These are phyloP conservation scores for Piper longum DNA, from an alignment of 164 flowering plant genomes.

Conservation along the genomic window DNA sequence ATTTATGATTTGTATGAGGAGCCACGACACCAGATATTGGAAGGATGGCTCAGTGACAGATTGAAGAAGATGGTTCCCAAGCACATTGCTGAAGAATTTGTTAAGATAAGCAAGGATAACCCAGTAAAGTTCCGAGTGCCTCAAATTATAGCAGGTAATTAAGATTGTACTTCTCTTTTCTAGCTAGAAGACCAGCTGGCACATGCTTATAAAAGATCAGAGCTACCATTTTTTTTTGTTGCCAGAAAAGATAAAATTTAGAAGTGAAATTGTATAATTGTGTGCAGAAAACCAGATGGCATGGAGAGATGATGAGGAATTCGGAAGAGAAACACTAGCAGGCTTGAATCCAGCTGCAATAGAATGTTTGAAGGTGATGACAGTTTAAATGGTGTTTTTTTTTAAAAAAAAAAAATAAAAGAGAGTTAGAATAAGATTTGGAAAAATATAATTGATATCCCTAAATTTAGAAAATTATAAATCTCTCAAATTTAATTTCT, in stretches of 20 bases:
- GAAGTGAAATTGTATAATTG: not conserved
- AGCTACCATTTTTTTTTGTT: too few species aligned
- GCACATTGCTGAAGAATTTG: conserved; percentile 19
- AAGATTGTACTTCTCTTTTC: not conserved
- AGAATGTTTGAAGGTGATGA: conserved; percentile 33
- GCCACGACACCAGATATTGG: conserved; percentile 1
- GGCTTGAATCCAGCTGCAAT: conserved; percentile 65
- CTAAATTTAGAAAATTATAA: too few species aligned
- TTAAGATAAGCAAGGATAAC: conserved; percentile 24
- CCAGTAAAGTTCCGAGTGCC: conserved; percentile 50
- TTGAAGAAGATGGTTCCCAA: conserved; percentile 27
- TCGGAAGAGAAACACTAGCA: conserved; percentile 77
- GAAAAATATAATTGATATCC: not conserved
- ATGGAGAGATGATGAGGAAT: conserved; percentile 84
- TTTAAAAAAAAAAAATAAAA: too few species aligned
- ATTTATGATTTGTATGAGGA: conserved; percentile 7
- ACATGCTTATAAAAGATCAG: too few species aligned
- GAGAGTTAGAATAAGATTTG: not conserved
- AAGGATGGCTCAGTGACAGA: conserved; percentile 11
- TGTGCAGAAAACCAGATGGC: conserved; percentile 43
- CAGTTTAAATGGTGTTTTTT: not conserved
- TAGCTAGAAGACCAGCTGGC: too few species aligned
- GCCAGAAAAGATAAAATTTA: too few species aligned
- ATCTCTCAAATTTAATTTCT: too few species aligned
- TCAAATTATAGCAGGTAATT: conserved; percentile 53